These are phyloP conservation scores for Blastosporella zonata DNA, from an alignment of 1,284 basidiomycete genomes.

Conservation along the genomic window DNA sequence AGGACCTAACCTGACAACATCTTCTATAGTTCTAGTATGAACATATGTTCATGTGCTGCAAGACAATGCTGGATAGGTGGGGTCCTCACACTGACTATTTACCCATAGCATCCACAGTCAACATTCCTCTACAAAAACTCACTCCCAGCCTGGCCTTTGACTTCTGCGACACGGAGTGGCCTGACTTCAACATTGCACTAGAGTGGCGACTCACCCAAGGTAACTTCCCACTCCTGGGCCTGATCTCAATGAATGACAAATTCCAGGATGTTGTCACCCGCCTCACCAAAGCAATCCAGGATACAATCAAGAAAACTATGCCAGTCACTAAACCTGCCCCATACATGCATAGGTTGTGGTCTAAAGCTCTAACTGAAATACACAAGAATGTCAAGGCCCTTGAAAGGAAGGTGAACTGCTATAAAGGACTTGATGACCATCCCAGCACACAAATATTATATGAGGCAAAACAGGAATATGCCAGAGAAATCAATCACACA, in stretches of 20 bases:
- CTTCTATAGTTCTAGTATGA: conserved; percentile 19
- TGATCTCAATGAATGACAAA: neutral
- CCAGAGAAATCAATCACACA: conserved; percentile 21
- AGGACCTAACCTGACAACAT: conserved; percentile 28
- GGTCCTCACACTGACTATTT: conserved; percentile 28
- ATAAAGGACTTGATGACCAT: too few species aligned
- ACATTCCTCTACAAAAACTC: conserved; percentile 2
- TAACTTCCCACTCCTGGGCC: neutral
- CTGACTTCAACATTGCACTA: conserved; percentile 3
- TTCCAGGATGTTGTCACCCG: neutral
- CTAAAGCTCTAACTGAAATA: conserved; percentile 7
- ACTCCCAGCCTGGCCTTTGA: conserved; percentile 8
- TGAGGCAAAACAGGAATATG: conserved; percentile 23
- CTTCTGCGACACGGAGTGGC: conserved; percentile 18
- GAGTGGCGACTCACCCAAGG: neutral
- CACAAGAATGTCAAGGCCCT: conserved; percentile 12
- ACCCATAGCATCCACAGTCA: conserved; percentile 22
- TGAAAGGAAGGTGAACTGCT: neutral
- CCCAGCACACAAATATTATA: too few species aligned
- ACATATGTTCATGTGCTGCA: conserved; percentile 20
- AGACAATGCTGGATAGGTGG: conserved; percentile 11
- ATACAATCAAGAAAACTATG: conserved; percentile 19
- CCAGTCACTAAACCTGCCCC: conserved; percentile 20
- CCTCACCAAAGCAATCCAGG: conserved; percentile 14
- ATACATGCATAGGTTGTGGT: conserved; percentile 25